A percentile compares a stretch with the other conserved stretches of the same genome.
These are phyloP conservation scores for Physcia stellaris DNA, from an alignment of 495 filamentous ascomycete genomes.

Conservation along the genomic window DNA sequence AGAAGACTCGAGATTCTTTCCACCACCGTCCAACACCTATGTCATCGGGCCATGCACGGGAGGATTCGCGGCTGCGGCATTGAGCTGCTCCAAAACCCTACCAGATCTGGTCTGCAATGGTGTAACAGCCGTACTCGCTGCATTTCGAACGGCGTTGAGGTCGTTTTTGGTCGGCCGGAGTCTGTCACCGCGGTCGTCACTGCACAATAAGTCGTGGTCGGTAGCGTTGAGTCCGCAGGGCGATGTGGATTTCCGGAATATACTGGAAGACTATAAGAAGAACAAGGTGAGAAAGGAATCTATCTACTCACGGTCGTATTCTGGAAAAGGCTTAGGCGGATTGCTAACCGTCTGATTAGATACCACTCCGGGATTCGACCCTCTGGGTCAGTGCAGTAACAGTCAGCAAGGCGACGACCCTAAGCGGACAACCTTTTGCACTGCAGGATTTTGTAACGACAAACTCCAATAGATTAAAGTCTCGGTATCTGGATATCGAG, in stretches of 20 bases:
- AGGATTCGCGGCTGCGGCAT: constrained; percentile 46
- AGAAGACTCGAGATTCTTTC: constrained; percentile 5
- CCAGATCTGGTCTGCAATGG: constrained; percentile 39
- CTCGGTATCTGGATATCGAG: not conserved
- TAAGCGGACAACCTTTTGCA: not conserved
- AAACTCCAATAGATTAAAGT: constrained; percentile 1
- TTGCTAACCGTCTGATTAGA: too few species aligned
- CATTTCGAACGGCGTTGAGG: constrained; percentile 37
- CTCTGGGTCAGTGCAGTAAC: not conserved
- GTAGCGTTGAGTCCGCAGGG: constrained; percentile 34
- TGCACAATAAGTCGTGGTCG: constrained; percentile 31
- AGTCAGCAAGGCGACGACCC: not conserved
- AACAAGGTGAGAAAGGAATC: not conserved
- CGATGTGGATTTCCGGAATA: not conserved
- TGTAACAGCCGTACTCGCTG: constrained; percentile 42
- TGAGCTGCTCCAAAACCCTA: constrained; percentile 40
- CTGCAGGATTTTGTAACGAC: not conserved
- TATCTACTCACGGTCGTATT: not conserved
- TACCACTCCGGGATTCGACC: not conserved
- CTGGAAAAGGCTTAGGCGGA: too few species aligned
- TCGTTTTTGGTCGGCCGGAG: constrained; percentile 23
- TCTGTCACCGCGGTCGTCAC: constrained; percentile 28
- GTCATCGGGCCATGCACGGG: constrained; percentile 54
- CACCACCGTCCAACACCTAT: constrained; percentile 22
- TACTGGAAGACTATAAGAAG: not conserved